phyloP scores from a whole-genome alignment of 2,329 filamentous ascomycete genomes.

The Beauveria pseudobassiana region DNA sequence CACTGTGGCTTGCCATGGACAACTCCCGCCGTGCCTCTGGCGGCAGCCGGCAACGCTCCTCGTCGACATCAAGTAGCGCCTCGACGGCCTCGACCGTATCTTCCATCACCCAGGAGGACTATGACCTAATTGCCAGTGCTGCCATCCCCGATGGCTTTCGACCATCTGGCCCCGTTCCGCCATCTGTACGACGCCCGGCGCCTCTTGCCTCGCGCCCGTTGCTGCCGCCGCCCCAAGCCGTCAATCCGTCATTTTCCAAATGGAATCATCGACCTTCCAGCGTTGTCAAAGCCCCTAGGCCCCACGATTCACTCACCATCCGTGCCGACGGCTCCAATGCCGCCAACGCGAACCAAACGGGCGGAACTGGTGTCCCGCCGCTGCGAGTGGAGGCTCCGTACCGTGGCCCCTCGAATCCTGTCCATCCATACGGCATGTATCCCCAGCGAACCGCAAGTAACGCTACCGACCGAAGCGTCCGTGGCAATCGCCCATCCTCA shows the following conservation, averaged over 20 bases:
- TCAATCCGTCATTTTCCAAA: slow-evolving; percentile 19
- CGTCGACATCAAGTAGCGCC: slow-evolving; percentile 1
- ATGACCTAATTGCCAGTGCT: slow-evolving; percentile 41
- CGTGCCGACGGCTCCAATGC: slow-evolving; percentile 41
- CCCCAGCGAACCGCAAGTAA: slow-evolving; percentile 64
- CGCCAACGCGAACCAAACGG: slow-evolving; percentile 23
- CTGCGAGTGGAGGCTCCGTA: slow-evolving; percentile 55
- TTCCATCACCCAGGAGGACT: slow-evolving; percentile 35
- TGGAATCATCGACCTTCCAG: slow-evolving; percentile 41
- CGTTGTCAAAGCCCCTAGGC: slow-evolving; percentile 44
- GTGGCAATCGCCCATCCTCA: slow-evolving; percentile 28
- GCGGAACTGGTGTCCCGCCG: slow-evolving; percentile 27
- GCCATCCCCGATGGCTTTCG: slow-evolving; percentile 47
- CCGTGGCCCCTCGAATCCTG: slow-evolving; percentile 63
- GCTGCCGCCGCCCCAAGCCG: slow-evolving; percentile 14
- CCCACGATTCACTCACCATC: slow-evolving; percentile 42
- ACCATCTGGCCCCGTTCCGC: slow-evolving; percentile 19
- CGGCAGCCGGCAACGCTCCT: slow-evolving; percentile 8
- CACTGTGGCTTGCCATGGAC: slow-evolving; percentile 1
- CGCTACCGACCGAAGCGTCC: slow-evolving; percentile 47
- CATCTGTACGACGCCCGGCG: not conserved
- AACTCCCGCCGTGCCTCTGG: slow-evolving; percentile 5
- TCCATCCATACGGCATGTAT: slow-evolving; percentile 81
- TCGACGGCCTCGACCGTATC: slow-evolving; percentile 6
- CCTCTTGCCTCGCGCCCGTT: slow-evolving; percentile 12